These are phyloP conservation scores for Raphidocelis subcapitata DNA, from an alignment of 139 green algal genomes.

Conservation along the genomic window DNA sequence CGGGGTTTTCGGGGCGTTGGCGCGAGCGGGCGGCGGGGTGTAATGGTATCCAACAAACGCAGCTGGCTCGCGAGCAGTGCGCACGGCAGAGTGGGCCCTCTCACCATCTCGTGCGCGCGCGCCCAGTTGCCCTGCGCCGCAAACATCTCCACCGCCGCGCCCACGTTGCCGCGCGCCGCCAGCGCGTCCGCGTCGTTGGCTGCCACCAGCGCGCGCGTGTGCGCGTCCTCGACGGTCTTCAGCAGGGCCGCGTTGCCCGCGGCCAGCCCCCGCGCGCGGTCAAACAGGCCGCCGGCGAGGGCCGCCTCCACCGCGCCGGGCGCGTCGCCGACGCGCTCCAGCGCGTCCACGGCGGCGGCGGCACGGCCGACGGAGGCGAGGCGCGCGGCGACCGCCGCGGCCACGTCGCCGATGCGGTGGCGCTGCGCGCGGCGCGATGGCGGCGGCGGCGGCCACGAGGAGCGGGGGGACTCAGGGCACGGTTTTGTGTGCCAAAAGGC, in stretches of 20 bases:
- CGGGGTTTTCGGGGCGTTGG: slow-evolving; percentile 16
- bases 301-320: slow-evolving; percentile 47
- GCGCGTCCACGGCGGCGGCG: slow-evolving; percentile 63
- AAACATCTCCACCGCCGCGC: slow-evolving; percentile 24
- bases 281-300: slow-evolving; percentile 55
- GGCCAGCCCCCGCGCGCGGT: slow-evolving; percentile 55
- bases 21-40: not conserved
- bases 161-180: slow-evolving; percentile 33
- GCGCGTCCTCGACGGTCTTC: slow-evolving; percentile 64
- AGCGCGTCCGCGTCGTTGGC: slow-evolving; percentile 62
- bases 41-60: not conserved
- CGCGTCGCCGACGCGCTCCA: slow-evolving; percentile 59
- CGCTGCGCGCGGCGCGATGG: slow-evolving; percentile 22
- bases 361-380: slow-evolving; percentile 56
- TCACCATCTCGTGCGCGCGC: slow-evolving; percentile 27
- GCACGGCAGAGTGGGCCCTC: not conserved
- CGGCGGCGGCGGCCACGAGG: no score
- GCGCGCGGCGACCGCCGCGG: slow-evolving; percentile 50
- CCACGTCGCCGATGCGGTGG: slow-evolving; percentile 60
- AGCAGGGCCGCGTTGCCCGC: slow-evolving; percentile 52
- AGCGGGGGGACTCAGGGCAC: no score
- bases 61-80: not conserved
- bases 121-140: slow-evolving; percentile 27
- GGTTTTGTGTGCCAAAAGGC: no score
- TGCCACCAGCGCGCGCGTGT: slow-evolving; percentile 50